Evolutionary conservation across 805 yeast species (phyloP).

Genomic region (Suhomyces prunicola): DNA sequence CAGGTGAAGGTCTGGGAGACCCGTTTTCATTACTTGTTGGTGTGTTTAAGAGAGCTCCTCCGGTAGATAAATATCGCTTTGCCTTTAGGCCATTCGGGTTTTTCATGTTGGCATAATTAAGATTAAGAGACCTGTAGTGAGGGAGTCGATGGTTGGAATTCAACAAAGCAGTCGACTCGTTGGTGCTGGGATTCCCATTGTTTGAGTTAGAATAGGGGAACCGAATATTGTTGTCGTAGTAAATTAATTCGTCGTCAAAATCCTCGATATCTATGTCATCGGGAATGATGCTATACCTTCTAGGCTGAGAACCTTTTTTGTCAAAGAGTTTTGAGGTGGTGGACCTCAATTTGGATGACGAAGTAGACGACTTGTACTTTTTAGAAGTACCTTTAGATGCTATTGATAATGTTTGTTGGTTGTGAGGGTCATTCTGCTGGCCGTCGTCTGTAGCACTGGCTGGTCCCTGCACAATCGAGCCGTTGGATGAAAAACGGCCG

Average conservation of each 20-base stretch:
- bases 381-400: slow-evolving; percentile 17
- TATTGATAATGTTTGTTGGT: not conserved
- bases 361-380: slow-evolving; percentile 28
- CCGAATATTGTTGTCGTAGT: slow-evolving; percentile 40
- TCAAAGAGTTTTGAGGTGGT: slow-evolving; percentile 75
- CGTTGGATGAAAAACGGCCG: not conserved
- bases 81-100: slow-evolving; percentile 19
- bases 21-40: slow-evolving; percentile 5
- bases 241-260: slow-evolving; percentile 51
- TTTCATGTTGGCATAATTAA: slow-evolving; percentile 24
- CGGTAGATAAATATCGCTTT: slow-evolving; percentile 38
- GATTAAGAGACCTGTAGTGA: slow-evolving; percentile 40
- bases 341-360: slow-evolving; percentile 51
- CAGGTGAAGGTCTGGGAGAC: slow-evolving; percentile 9
- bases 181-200: slow-evolving; percentile 14
- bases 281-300: slow-evolving; percentile 70
- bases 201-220: slow-evolving; percentile 30
- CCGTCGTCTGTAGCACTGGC: not conserved
- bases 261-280: slow-evolving; percentile 57
- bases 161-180: slow-evolving; percentile 31
- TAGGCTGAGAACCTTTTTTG: slow-evolving; percentile 65
- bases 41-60: slow-evolving; percentile 20
- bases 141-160: slow-evolving; percentile 27
- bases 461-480: not conserved
- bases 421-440: not conserved